Base-by-base conservation (phyloP, 495 filamentous ascomycete genomes). In the Podospora appendiculata region DNA sequence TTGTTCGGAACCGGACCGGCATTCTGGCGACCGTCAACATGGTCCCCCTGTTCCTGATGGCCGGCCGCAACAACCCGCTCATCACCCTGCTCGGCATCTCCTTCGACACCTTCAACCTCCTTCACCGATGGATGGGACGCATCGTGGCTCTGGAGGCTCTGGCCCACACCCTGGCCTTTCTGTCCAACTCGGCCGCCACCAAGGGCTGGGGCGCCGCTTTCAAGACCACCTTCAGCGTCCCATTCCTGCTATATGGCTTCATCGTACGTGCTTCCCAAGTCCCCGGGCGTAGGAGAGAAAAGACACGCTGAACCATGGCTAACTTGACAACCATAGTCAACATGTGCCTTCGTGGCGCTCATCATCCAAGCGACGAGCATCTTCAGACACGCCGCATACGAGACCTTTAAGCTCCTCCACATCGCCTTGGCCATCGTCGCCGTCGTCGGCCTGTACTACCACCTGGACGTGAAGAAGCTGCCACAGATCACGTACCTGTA, bases 361-460 rank as follows among this genome's bases (percentile, higher is more conserved):
- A 53, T 71, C 13, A 65, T 89, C 39, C 89, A 93, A 62, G 86
- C 90, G 3, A 76, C 80, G 10, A 91, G 88, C 11, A 77, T 83
- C 16, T 71, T 94, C 47, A 79, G 90, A 36, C 90, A 95, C 67
- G 88, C 89, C n/a, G 92, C 86, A 63, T 95, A 95, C 65, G 90
- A 95, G 66, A 84, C 78, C 0, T 95, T 95, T 73, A 80, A 94
- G 53, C 69, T 88, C 50, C 57, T 89, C 17, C 90, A 95, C 63
- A 90, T 93, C 51, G 61, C 80, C 7, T 78, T 82, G 19, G 86
- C 83, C 33, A 66, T 83, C 40, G 48, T 83, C 16, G 75, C 83
- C 4, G 73, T 91, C 56, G 62, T 84, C 44, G 85, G 83, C 32
- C 67, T 94, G 41, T 90, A 79, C 61, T 68, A 82, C 51, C 89